Percentiles rank a stretch among this genome's conserved stretches.
Conservation (phyloP, 106 monocot species). For the Narthecium ossifragum region DNA sequence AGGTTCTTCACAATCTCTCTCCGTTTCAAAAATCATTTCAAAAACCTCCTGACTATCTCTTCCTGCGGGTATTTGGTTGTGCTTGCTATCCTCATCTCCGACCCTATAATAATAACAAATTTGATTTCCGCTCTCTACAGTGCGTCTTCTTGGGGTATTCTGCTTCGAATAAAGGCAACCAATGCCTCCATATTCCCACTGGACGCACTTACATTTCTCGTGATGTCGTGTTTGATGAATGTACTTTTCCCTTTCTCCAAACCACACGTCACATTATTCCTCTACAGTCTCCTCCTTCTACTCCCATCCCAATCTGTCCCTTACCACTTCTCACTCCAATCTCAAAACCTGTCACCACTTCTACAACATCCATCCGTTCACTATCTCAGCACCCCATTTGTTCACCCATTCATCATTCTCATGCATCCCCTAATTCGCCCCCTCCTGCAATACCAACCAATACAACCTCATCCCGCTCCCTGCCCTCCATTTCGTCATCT, state of each 20-base stretch:
- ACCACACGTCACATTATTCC: too few species aligned
- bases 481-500: too few species aligned
- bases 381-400: too few species aligned
- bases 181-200: neutral
- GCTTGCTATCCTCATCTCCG: constrained; percentile 1
- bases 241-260: constrained; percentile 2
- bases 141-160: neutral
- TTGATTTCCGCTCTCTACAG: neutral
- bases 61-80: neutral
- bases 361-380: too few species aligned
- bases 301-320: neutral
- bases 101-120: neutral
- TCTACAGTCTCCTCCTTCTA: neutral
- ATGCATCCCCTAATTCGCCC: too few species aligned
- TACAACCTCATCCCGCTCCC: too few species aligned
- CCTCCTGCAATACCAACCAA: too few species aligned
- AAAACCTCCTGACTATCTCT: neutral
- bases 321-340: too few species aligned
- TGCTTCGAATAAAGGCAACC: neutral
- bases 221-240: constrained; percentile 2
- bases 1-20: neutral
- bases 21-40: neutral
- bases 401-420: too few species aligned
- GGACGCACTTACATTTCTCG: constrained; percentile 1
- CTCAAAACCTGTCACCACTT: too few species aligned